Percentiles rank a stretch among this genome's conserved stretches.
Conservation (phyloP, 768 basidiomycete species). For the Chalciporus piperatus region DNA sequence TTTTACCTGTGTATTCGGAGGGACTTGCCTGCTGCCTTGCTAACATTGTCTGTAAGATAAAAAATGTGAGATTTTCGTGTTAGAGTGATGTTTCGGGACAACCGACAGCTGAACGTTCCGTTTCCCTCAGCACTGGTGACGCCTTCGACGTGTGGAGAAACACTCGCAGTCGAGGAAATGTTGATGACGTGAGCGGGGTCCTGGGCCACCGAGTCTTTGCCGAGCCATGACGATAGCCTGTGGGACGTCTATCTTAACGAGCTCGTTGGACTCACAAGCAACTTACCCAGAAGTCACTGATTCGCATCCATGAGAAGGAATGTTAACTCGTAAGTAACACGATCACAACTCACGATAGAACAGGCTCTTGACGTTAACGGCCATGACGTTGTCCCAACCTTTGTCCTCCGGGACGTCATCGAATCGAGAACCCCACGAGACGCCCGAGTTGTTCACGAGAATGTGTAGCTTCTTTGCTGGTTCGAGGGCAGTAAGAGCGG, state of each 20-base stretch:
- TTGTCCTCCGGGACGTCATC: conserved; percentile 72
- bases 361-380: conserved; percentile 81
- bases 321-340: not conserved
- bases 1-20: not conserved
- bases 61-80: not conserved
- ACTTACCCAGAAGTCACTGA: conserved; percentile 45
- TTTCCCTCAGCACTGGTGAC: conserved; percentile 49
- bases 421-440: conserved; percentile 73
- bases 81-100: not conserved
- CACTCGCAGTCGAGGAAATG: conserved; percentile 68
- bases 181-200: conserved; percentile 82
- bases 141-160: conserved; percentile 49
- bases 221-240: conserved; percentile 47
- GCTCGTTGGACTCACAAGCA: not conserved
- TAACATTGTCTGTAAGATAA: conserved; percentile 57
- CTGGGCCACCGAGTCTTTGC: conserved; percentile 56
- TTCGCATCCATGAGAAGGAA: not conserved
- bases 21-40: conserved; percentile 70
- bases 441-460: conserved; percentile 81
- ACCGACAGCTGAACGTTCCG: conserved; percentile 81
- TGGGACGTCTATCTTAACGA: not conserved
- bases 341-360: conserved; percentile 62
- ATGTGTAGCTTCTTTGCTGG: conserved; percentile 62
- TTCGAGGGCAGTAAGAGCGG: conserved; percentile 67
- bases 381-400: conserved; percentile 84